Evolutionary conservation across 2,329 filamentous ascomycete species (phyloP), one percentile per base, ranked within the genome.

Genomic region (Chaetomiaceae sp.): DNA sequence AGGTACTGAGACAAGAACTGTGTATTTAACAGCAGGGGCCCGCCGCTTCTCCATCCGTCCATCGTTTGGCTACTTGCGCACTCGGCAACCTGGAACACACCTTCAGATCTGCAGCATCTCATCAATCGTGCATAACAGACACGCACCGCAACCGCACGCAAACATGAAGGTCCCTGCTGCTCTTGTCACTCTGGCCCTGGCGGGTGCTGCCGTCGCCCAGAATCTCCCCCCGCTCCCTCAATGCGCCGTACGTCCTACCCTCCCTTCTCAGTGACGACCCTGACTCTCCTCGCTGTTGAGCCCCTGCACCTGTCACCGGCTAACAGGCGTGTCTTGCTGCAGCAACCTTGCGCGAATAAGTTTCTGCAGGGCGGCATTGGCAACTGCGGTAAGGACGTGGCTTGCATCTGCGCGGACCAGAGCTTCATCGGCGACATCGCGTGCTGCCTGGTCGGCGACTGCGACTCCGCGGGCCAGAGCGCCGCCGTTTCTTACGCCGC

Each of bases 231-330:
- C 55, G 58, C 69, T 77, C 39, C 80, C 76, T 14, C 49, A 52
- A 9, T 83, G 74, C 57, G 78, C 78, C 53, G 78, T 82, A 69
- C 59, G 76, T 71, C 30, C 12, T n/a, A n/a, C n/a, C n/a, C n/a
- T 17, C 33, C 17, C n/a, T 17, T 24, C 22, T 24, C 9, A 5
- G 22, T n/a, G 22, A 24, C 9, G 22, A 5, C 6, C 22, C 22
- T 6, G 5, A 24, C 22, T 9, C 5, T 5, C 22, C 9, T 24
- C 22, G 22, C 22, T 24, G 22, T 9, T 24, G 6, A 9, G 11
- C 12, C 19, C 29, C 15, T 42, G 1, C 19, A 7, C 27, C n/a
- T 17, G 3, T 22, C 17, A 20, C 14, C 34, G 12, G 27, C 54
- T 56, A 43, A 55, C 49, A 4, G 36, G n/a, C 15, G 20, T 36